Evolutionary conservation across 2,329 filamentous ascomycete genomes (phyloP).

Genomic region (Harringtonia lauricola): DNA sequence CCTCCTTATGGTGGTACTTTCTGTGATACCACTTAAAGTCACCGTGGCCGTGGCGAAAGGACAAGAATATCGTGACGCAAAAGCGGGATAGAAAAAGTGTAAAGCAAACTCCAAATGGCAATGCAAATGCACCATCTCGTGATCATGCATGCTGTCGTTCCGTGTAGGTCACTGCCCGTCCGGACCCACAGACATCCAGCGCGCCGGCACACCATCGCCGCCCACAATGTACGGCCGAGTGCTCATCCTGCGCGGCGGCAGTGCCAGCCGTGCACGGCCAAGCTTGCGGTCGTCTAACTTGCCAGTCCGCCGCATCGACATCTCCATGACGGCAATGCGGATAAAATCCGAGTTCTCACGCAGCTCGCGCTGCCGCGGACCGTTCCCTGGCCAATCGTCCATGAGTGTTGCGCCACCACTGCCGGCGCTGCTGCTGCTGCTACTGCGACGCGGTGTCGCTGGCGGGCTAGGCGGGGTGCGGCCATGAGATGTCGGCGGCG

Average conservation of each 20-base stretch:
- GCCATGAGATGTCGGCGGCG: no score
- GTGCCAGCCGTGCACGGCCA: conserved; percentile 55
- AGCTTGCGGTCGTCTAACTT: conserved; percentile 56
- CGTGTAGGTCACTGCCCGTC: no score
- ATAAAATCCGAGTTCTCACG: conserved; percentile 63
- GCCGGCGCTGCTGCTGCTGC: neutral
- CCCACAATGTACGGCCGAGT: conserved; percentile 44
- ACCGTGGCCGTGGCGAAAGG: no score
- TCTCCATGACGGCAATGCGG: conserved; percentile 60
- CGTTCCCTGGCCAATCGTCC: conserved; percentile 20
- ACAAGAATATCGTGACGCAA: no score
- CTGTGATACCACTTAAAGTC: no score
- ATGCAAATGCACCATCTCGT: no score
- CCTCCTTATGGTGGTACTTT: no score
- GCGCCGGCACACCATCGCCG: conserved; percentile 44
- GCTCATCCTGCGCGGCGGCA: conserved; percentile 51
- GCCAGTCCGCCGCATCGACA: conserved; percentile 57
- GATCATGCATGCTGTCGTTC: no score
- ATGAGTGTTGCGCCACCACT: neutral
- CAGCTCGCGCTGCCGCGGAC: conserved; percentile 52
- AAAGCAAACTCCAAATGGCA: no score
- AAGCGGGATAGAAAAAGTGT: no score
- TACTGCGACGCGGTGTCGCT: conserved; percentile 8
- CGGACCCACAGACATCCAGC: conserved; percentile 41
- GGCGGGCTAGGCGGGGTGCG: no score